Percentiles rank a stretch among this genome's conserved stretches.
Conservation (phyloP, 2,329 filamentous ascomycete species). For the Trichophaea hybrida region DNA sequence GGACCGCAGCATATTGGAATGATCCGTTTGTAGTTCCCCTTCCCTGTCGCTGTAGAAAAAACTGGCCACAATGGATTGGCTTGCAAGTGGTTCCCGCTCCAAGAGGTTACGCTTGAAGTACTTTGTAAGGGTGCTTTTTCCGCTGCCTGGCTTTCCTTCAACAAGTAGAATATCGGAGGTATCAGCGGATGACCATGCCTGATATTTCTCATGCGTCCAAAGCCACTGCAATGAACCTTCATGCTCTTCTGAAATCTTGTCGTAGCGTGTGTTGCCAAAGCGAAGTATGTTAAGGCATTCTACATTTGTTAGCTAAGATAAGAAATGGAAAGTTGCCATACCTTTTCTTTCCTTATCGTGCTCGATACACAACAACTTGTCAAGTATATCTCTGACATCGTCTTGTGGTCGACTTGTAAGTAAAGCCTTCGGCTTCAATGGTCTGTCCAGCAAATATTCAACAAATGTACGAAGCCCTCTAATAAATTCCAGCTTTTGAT, state of each 20-base stretch:
- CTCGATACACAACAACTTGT: background rate
- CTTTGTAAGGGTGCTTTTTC: constrained; percentile 8
- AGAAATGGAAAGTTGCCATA: background rate
- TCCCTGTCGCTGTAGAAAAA: constrained; percentile 6
- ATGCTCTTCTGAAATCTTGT: background rate
- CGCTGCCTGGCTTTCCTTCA: constrained; percentile 2
- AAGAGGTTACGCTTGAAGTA: no score
- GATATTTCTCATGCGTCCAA: background rate
- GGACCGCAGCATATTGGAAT: constrained; percentile 1
- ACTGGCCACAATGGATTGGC: background rate
- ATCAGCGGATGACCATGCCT: background rate
- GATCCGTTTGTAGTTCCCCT: background rate
- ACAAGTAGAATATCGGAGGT: background rate
- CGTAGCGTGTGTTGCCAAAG: constrained; percentile 3
- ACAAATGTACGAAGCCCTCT: background rate
- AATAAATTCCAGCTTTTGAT: background rate
- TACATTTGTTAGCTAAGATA: background rate
- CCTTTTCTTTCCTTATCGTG: constrained; percentile 2
- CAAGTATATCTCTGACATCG: background rate
- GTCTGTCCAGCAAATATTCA: background rate
- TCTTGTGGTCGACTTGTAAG: background rate
- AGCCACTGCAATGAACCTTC: background rate
- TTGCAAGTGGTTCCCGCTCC: background rate
- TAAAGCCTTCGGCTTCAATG: background rate
- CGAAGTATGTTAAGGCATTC: background rate